Conservation (phyloP, 139 green algal genomes). For the Choricystis sp. region DNA sequence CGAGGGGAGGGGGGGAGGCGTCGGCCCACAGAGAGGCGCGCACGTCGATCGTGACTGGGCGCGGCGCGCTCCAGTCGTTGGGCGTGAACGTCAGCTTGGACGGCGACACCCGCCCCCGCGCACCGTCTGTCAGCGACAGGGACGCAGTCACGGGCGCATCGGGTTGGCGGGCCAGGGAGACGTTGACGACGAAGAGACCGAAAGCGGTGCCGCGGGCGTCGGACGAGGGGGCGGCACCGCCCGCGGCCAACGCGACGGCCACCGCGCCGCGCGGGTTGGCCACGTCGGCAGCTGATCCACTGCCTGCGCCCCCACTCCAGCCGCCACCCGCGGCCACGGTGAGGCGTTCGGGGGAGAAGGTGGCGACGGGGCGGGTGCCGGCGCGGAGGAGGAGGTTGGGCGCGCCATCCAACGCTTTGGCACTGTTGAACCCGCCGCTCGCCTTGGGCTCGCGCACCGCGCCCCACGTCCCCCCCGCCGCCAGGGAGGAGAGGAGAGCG, state of each 20-base stretch:
- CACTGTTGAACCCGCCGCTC: conserved; percentile 1
- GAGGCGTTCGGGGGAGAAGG: not conserved
- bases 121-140: conserved; percentile 1
- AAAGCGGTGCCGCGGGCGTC: too few species aligned
- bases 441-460: conserved; percentile 2
- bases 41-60: conserved; percentile 7
- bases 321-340: not conserved
- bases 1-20: not conserved
- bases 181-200: conserved; percentile 3
- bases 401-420: conserved; percentile 1
- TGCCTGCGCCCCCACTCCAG: too few species aligned
- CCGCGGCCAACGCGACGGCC: too few species aligned
- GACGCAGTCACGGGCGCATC: not conserved
- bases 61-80: conserved; percentile 5
- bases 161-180: conserved; percentile 2
- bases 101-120: not conserved
- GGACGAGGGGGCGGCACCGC: too few species aligned
- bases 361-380: not conserved
- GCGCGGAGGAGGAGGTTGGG: too few species aligned
- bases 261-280: too few species aligned
- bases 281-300: too few species aligned
- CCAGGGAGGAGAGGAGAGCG: not conserved
- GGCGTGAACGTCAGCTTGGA: conserved; percentile 6
- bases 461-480: not conserved
- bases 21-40: not conserved